Percentiles rank a stretch among this genome's conserved stretches.
Conservation (phyloP, 345 rosid species). For the Eucalyptus cloeziana region DNA sequence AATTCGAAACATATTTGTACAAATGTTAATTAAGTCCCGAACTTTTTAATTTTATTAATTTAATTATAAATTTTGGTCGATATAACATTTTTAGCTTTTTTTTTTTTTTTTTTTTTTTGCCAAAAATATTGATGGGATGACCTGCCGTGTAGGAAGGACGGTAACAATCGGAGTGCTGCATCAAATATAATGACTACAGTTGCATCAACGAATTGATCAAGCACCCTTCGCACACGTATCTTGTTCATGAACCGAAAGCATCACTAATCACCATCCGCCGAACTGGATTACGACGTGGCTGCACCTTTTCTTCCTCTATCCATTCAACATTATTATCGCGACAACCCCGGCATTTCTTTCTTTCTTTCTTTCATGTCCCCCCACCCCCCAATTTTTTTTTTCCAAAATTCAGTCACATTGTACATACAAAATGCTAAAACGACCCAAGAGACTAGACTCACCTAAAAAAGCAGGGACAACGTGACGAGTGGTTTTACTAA, state of each 20-base stretch:
- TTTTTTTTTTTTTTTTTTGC: not conserved
- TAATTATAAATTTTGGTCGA: rapidly evolving
- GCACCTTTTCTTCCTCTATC: not conserved
- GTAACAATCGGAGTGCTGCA: too few species aligned
- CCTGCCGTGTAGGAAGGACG: not conserved
- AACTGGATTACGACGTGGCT: not conserved
- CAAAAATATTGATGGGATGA: not conserved
- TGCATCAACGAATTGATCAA: too few species aligned
- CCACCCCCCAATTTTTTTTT: too few species aligned
- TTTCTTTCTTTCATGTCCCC: not conserved
- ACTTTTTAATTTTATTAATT: not conserved
- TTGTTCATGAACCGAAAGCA: not conserved
- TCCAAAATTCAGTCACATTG: not conserved
- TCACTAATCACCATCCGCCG: not conserved
- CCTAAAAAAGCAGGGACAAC: too few species aligned
- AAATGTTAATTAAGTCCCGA: rapidly evolving
- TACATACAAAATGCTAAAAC: not conserved
- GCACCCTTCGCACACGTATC: too few species aligned
- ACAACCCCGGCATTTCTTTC: not conserved
- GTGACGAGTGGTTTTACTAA: too few species aligned
- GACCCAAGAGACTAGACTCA: not conserved
- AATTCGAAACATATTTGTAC: not conserved
- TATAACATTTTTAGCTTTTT: too few species aligned
- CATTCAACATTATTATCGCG: not conserved
- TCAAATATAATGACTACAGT: not conserved